Percentiles rank a stretch among this genome's conserved stretches.
Evolutionary conservation across 331 rosid genomes (phyloP).

Genomic region (Arachis monticola): DNA sequence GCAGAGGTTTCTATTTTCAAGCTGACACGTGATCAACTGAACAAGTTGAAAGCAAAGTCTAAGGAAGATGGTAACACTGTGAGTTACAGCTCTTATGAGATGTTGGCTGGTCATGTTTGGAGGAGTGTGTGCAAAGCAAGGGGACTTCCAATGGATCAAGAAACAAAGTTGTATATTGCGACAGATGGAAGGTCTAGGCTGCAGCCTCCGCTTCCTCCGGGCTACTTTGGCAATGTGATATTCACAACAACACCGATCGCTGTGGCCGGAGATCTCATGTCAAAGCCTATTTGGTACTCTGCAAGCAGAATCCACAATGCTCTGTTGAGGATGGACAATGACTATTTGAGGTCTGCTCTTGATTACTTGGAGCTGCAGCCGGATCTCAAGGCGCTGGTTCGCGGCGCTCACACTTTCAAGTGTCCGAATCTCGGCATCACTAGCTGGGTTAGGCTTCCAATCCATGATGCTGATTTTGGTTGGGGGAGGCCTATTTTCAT

Average conservation of each 20-base stretch:
- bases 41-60: conserved; percentile 65
- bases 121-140: conserved; percentile 73
- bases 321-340: conserved; percentile 70
- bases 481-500: conserved; percentile 98
- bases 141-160: conserved; percentile 70
- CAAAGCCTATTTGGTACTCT: conserved; percentile 87
- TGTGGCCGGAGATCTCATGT: conserved; percentile 67
- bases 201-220: conserved; percentile 81
- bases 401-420: conserved; percentile 81
- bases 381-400: conserved; percentile 77
- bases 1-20: conserved; percentile 70
- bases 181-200: conserved; percentile 87
- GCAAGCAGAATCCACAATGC: conserved; percentile 82
- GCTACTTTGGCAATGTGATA: conserved; percentile 92
- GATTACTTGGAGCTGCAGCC: conserved; percentile 88
- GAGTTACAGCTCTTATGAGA: conserved; percentile 81
- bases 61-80: conserved; percentile 70
- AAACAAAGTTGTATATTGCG: conserved; percentile 76
- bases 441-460: conserved; percentile 92
- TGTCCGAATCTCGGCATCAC: conserved; percentile 94
- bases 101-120: conserved; percentile 94
- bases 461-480: conserved; percentile 95
- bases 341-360: conserved; percentile 82
- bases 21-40: conserved; percentile 69
- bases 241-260: conserved; percentile 85